Conservation (phyloP, 2,329 filamentous ascomycete species). For the Verticillium alfalfae region DNA sequence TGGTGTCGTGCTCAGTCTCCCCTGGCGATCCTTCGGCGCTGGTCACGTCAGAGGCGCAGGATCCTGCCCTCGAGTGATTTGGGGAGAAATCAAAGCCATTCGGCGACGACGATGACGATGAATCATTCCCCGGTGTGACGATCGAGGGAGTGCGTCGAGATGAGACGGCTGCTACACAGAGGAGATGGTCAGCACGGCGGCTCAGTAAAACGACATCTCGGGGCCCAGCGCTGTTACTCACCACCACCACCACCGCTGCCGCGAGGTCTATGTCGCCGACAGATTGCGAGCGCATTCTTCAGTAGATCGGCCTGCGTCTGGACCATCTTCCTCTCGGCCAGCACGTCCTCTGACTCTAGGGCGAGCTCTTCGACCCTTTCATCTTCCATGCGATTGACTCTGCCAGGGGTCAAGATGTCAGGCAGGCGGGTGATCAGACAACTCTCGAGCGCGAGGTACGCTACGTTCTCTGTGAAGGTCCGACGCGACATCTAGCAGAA, state of each 20-base stretch:
- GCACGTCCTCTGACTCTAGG: neutral
- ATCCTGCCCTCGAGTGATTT: neutral
- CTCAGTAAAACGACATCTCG: neutral
- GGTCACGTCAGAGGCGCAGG: neutral
- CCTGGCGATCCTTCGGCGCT: neutral
- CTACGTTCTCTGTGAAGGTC: slow-evolving; percentile 24
- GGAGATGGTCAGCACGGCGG: neutral
- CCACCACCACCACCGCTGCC: neutral
- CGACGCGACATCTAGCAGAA: slow-evolving; percentile 20
- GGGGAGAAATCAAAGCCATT: neutral
- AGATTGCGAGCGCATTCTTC: neutral
- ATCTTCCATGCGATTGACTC: slow-evolving; percentile 5
- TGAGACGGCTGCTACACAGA: neutral
- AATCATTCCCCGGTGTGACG: neutral
- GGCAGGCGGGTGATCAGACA: slow-evolving; percentile 20
- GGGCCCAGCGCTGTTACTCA: neutral
- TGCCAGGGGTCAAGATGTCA: slow-evolving; percentile 11
- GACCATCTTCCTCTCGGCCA: neutral
- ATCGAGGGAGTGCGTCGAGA: neutral
- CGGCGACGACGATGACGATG: neutral
- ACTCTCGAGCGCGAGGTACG: slow-evolving; percentile 22
- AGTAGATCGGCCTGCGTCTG: neutral
- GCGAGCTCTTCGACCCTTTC: slow-evolving; percentile 10
- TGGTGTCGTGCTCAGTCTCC: neutral
- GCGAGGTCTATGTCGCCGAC: neutral